phyloP scores from a whole-genome alignment of 2,329 filamentous ascomycete genomes.

The Paraphaeosphaeria minitans region DNA sequence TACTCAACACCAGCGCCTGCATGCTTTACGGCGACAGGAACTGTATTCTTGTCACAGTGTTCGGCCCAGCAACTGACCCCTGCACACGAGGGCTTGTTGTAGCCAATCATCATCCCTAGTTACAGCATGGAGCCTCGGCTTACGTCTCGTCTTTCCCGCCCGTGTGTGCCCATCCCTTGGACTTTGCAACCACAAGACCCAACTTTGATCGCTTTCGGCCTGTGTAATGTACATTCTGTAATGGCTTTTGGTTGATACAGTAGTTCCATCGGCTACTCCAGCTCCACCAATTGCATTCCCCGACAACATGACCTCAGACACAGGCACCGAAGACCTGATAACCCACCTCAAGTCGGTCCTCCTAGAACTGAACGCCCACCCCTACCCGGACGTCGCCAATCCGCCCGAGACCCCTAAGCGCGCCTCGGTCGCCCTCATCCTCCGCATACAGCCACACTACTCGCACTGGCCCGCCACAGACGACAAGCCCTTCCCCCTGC shows the following conservation, averaged over 20 bases:
- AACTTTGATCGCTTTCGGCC: neutral
- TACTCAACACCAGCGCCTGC: neutral
- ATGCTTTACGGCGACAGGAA: neutral
- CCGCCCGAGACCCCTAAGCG: constrained; percentile 60
- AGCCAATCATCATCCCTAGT: constrained; percentile 20
- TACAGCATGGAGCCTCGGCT: constrained; percentile 25
- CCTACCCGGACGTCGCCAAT: constrained; percentile 56
- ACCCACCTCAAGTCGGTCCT: constrained; percentile 51
- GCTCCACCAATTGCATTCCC: too few species aligned
- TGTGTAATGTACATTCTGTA: neutral
- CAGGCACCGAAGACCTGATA: constrained; percentile 39
- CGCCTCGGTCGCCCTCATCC: constrained; percentile 69
- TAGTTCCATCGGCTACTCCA: too few species aligned
- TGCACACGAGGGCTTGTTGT: neutral
- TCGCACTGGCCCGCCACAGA: constrained; percentile 55
- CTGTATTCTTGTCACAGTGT: neutral
- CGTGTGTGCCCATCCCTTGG: neutral
- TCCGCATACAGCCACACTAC: constrained; percentile 65
- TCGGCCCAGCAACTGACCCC: neutral
- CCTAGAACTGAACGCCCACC: constrained; percentile 49
- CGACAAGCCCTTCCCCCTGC: constrained; percentile 23
- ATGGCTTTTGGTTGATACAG: too few species aligned
- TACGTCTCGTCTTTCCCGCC: constrained; percentile 4
- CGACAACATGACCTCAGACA: constrained; percentile 25
- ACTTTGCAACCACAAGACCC: neutral